These are phyloP conservation scores for Curvularia spicifera DNA, from an alignment of 2,329 filamentous ascomycete species.

Conservation along the genomic window DNA sequence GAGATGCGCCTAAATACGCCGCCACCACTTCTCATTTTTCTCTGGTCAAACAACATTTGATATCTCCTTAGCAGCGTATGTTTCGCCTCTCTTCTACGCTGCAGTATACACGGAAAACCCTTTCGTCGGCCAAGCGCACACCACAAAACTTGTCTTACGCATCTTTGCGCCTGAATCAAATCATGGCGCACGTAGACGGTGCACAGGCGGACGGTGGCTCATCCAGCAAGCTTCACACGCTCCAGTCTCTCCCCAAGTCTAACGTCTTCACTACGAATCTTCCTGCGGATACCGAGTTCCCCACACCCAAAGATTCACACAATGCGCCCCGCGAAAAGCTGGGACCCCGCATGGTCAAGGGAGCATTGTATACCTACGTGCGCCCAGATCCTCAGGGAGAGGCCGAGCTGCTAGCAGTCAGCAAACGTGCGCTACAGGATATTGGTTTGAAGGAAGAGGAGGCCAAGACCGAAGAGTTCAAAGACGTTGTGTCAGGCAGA, in stretches of 20 bases:
- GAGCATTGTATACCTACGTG: constrained; percentile 89
- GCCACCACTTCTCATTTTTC: constrained; percentile 13
- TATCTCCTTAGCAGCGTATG: constrained; percentile 18
- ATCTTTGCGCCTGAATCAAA: constrained; percentile 50
- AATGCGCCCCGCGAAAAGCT: constrained; percentile 78
- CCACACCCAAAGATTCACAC: constrained; percentile 82
- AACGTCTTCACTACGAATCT: constrained; percentile 70
- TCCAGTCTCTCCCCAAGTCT: constrained; percentile 66
- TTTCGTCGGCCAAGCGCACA: constrained; percentile 9
- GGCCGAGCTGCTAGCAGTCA: constrained; percentile 82
- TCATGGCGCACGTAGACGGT: constrained; percentile 53
- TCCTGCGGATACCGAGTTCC: constrained; percentile 77
- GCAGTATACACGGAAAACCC: constrained; percentile 11
- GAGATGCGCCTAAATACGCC: constrained; percentile 15
- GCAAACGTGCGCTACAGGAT: constrained; percentile 77
- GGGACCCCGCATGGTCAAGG: constrained; percentile 80
- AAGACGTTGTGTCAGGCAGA: constrained; percentile 79
- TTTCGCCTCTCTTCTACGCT: constrained; percentile 22
- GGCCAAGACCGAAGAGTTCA: constrained; percentile 74
- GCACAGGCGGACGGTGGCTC: constrained; percentile 28
- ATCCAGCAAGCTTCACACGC: constrained; percentile 38
- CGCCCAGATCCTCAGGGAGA: constrained; percentile 75
- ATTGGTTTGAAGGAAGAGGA: constrained; percentile 76
- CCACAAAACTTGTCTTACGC: constrained; percentile 17
- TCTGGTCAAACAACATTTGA: background rate